A percentile compares a stretch with the other conserved stretches of the same genome.
Conservation (phyloP, 1,284 basidiomycete species). For the Cronartium ribicola region DNA sequence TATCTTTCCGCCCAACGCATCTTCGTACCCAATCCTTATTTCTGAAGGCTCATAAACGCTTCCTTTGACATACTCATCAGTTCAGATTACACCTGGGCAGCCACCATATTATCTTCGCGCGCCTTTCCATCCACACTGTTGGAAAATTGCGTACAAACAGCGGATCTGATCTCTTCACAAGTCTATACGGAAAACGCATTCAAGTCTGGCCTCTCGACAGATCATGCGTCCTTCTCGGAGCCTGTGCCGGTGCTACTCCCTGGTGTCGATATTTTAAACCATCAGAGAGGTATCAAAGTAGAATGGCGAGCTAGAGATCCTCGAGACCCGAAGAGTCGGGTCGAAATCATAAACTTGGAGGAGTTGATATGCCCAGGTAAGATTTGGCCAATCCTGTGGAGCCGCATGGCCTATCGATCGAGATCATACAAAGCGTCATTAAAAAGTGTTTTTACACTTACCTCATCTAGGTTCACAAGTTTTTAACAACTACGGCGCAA, state of each 20-base stretch:
- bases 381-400: background rate
- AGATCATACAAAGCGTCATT: too few relatives aligned
- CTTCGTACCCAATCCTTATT: background rate
- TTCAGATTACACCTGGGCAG: slow-evolving; percentile 33
- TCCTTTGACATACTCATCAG: background rate
- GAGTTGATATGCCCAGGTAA: slow-evolving; percentile 9
- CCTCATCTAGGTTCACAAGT: slow-evolving; percentile 28
- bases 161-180: background rate
- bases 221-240: background rate
- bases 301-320: slow-evolving; percentile 20
- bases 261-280: slow-evolving; percentile 38
- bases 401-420: too few relatives aligned
- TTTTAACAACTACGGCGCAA: slow-evolving; percentile 38
- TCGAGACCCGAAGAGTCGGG: background rate
- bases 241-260: slow-evolving; percentile 24
- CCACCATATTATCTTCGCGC: slow-evolving; percentile 29
- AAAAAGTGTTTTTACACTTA: background rate
- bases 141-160: background rate
- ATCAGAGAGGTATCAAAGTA: slow-evolving; percentile 15
- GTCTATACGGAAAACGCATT: background rate
- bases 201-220: background rate
- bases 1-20: background rate
- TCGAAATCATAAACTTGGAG: slow-evolving; percentile 27
- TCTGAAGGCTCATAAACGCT: background rate
- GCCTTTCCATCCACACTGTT: slow-evolving; percentile 26